Base-by-base conservation (phyloP, 2,329 filamentous ascomycete genomes). In the Byssochlamys sp. region DNA sequence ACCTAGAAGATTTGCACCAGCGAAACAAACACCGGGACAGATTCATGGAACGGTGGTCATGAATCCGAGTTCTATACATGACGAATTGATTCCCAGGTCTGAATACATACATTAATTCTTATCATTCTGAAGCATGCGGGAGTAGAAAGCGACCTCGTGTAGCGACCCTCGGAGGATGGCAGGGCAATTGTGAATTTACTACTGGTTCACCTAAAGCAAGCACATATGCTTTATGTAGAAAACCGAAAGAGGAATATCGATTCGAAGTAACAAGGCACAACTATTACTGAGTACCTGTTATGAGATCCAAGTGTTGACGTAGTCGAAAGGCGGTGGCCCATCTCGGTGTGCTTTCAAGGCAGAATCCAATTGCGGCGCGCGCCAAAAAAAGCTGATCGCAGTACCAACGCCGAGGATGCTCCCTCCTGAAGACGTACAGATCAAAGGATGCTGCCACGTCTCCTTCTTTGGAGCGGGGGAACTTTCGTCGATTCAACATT, bases 11-110 rank as follows among this genome's bases (percentile, higher is more conserved):
- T 55, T 57, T 74, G 39, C 63, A 70, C 57, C 66, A 67, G 39
- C 65, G 67, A 27, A 69, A 74, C 56, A 64, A 62, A 52, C 57
- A 55, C 11, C 67, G 64, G 39, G 67, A 69, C 12, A 66, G 54
- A 39, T 71, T 75, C 55, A 57, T 75, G 45, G 67, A 71, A 49
- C 65, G 57, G 54, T 75, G 73, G 73, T 28, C 56, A 14, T 69
- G 62, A 55, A 28, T 11, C 12, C n/a, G 54, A 52, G 39, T 29
- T 35, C 54, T 55, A 45, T 25, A 51, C 28, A 52, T 45, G 50
- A 61, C 29, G 49, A 25, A 39, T 25, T 10, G 57, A 50, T 45
- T n/a, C 12, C 25, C 26, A 11, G 24, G 27, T 27, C 12, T 10
- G 24, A 27, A 25, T 26, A 51, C 10, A 5, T 26, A 51, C 10